Base-by-base conservation (phyloP, 306 rosid genomes). In the Gynostemma pentaphyllum region DNA sequence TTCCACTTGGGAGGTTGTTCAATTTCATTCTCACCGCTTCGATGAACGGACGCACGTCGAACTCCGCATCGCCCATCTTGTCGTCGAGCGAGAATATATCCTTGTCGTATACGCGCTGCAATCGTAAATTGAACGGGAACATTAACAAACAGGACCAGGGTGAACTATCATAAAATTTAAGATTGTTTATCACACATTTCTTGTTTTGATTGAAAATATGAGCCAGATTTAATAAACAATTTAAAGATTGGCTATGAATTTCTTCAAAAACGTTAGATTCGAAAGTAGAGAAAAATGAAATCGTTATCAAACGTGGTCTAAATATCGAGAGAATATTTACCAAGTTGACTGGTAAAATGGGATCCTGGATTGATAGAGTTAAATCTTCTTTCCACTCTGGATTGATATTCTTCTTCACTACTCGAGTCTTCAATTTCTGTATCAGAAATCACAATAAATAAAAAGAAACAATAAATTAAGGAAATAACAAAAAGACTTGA, bases 321-420 rank as follows among this genome's bases (percentile, higher is more conserved):
- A n/a, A n/a, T n/a, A n/a, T n/a, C 24, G 62, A 51, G 13, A 40
- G 44, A 48, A 66, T 52, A 4, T 57, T 66, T 83, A 88, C 98
- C 3, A 91, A 74, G 3, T 72, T 65, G 41, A 87, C 54, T 0
- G 92, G 85, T 16, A 76, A 56, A 70, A 9, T 78, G 27, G 95
- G 83, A 42, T 91, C 95, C 16, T 82, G 5, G 62, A 91, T 49
- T 0, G 88, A 79, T 60, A 91, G 76, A 24, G 98, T 91, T 80
- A 91, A 72, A n/a, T 74, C 72, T 63, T 91, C 98, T 36, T 88
- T 78, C 96, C 98, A 91, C 62, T 79, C 92, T 1, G 98, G 98
- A 62, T 91, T 88, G 72, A 80, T 29, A 70, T 70, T 77, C 75
- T 80, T 68, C 47, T 76, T 79, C 46, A 87, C 69, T 14, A 83